These are phyloP conservation scores for Tolypocladium amazonense DNA, from an alignment of 2,329 filamentous ascomycete species.

Conservation along the genomic window DNA sequence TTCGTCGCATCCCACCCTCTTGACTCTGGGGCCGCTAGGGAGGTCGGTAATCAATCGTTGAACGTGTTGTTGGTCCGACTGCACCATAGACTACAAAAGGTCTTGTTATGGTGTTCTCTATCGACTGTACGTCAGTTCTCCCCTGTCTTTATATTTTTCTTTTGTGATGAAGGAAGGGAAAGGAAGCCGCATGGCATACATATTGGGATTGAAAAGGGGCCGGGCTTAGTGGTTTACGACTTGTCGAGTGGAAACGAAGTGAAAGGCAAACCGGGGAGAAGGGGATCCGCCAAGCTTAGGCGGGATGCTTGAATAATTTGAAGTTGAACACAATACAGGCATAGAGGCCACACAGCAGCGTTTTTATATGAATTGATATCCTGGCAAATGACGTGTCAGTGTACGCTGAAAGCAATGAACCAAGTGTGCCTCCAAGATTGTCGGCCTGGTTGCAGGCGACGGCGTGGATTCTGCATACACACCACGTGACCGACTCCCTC, in stretches of 20 bases:
- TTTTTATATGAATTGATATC: not conserved
- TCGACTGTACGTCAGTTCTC: constrained; percentile 5
- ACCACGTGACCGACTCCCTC: not conserved
- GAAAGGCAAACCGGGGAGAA: not conserved
- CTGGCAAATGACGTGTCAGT: not conserved
- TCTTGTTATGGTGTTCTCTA: constrained; percentile 15
- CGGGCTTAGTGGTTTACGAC: not conserved
- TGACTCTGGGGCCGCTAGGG: not conserved
- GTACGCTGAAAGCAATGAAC: not conserved
- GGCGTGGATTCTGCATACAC: not conserved
- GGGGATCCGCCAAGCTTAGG: constrained; percentile 4
- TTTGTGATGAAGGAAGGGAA: not conserved
- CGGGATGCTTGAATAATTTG: constrained; percentile 15
- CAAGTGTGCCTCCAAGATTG: not conserved
- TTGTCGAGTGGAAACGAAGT: not conserved
- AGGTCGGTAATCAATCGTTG: not conserved
- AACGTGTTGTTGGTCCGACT: constrained; percentile 1
- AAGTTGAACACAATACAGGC: constrained; percentile 12
- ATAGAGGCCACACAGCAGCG: constrained; percentile 9
- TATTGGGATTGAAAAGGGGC: not conserved
- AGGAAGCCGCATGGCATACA: not conserved
- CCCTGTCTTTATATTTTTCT: constrained; percentile 9
- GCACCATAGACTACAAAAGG: constrained; percentile 20
- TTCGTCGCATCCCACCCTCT: not conserved
- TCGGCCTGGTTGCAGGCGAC: not conserved